Percentiles rank a stretch among this genome's conserved stretches.
Evolutionary conservation across 2,329 filamentous ascomycete genomes (phyloP).

Genomic region (Biscogniauxia mediterranea): DNA sequence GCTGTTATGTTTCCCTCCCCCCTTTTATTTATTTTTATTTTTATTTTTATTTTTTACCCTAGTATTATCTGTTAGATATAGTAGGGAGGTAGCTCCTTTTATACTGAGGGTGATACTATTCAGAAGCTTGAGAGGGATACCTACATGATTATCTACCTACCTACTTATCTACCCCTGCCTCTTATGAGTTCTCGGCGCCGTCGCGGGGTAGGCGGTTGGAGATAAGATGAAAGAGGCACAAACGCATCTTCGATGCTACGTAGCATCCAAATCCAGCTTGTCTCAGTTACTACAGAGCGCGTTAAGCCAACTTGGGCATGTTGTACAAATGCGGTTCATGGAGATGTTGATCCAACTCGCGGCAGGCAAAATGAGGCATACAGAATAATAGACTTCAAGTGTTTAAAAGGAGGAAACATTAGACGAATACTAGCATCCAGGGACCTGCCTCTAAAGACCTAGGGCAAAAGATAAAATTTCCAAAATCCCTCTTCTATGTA

Average conservation of each 20-base stretch:
- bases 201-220: neutral
- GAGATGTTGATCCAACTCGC: too few relatives aligned
- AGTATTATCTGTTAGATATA: neutral
- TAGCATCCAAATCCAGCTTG: neutral
- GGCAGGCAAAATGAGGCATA: too few relatives aligned
- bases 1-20: neutral
- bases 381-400: too few relatives aligned
- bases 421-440: too few relatives aligned
- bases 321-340: neutral
- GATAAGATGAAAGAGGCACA: neutral
- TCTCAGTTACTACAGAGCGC: neutral
- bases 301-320: neutral
- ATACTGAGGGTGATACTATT: too few relatives aligned
- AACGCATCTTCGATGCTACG: neutral
- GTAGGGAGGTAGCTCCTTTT: neutral
- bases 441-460: too few relatives aligned
- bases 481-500: too few relatives aligned
- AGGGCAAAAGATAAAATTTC: too few relatives aligned
- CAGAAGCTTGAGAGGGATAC: too few relatives aligned
- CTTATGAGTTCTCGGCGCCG: neutral
- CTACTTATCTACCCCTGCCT: neutral
- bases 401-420: too few relatives aligned
- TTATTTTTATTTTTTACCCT: too few relatives aligned
- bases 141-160: too few relatives aligned
- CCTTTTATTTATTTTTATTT: neutral